Conservation (phyloP, 108 stramenopile species). For the Fragilaria crotonensis region DNA sequence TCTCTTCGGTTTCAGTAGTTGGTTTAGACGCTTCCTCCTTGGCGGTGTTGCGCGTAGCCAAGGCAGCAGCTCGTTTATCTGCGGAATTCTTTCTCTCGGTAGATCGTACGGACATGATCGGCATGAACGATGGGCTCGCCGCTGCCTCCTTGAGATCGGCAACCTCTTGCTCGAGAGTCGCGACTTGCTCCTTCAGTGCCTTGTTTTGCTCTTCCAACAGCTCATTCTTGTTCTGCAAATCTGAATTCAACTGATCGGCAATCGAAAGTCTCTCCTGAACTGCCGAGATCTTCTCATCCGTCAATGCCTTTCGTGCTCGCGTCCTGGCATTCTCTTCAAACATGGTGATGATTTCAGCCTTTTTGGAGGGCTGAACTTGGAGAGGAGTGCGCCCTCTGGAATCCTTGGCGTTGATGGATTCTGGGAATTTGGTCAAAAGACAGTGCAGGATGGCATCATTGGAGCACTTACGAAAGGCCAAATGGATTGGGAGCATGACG, state of each 20-base stretch:
- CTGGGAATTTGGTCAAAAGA: slow-evolving; percentile 47
- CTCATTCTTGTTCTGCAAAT: neutral
- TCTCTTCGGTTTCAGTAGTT: no score
- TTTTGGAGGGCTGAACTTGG: neutral
- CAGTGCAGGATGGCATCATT: slow-evolving; percentile 35
- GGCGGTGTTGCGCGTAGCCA: no score
- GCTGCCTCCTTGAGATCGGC: neutral
- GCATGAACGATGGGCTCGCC: no score
- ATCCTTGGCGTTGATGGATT: slow-evolving; percentile 47
- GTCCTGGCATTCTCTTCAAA: neutral
- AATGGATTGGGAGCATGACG: slow-evolving; percentile 44
- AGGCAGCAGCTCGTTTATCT: no score
- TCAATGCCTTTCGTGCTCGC: neutral
- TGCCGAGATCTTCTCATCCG: neutral
- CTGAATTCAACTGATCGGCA: neutral
- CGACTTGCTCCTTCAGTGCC: neutral
- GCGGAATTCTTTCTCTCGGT: no score
- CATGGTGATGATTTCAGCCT: neutral
- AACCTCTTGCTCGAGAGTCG: neutral
- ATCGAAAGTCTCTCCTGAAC: neutral
- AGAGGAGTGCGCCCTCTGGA: slow-evolving; percentile 21
- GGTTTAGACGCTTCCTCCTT: no score
- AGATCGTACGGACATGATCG: no score
- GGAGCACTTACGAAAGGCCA: slow-evolving; percentile 33
- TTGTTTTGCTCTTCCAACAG: slow-evolving; percentile 3